Evolutionary conservation across 2,329 filamentous ascomycete genomes (phyloP), one percentile per base, ranked within the genome.

Genomic region (Alternaria novae-zelandiae): DNA sequence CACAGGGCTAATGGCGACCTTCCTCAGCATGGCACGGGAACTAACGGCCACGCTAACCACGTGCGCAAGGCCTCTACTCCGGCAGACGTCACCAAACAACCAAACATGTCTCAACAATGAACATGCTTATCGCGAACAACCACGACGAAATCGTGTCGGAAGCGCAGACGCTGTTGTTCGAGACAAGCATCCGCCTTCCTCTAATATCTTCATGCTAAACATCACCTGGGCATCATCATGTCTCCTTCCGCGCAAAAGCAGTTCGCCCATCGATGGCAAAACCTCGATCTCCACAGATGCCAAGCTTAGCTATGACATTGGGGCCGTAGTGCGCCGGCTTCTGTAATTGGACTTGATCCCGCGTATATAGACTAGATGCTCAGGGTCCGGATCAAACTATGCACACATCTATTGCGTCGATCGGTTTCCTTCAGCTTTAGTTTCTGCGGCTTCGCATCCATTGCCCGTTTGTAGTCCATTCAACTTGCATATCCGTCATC

Each of bases 31-130:
- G 51, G 55, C 30, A 28, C 32, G 59, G 59, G 23, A 57, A 46
- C 59, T 58, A 61, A 51, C 28, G 21, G 55, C 50, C 47, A 17
- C 49, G 43, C 47, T 59, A 62, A 20, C 21, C 28, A 54, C 28
- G 28, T n/a, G 55, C 45, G 53, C 55, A 20, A 53, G 28, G 43
- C 55, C 30, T 36, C 28, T 25, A 32, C 25, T 25, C 13, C 41
- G 47, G 49, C 41, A 49, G 36, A 47, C 47, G 49, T 62, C 59
- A 62, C 55, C 17, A 30, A 54, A 47, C 47, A 57, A 32, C 55
- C 43, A 49, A 36, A 54, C 17, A 20, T 26, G 30, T 13, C 28
- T 53, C 49, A 41, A 41, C 30, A 53, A 28, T 36, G 36, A n/a
- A 53, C 30, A n/a, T 21, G 10, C 20, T 46, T 17, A 25, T 53